Evolutionary conservation across 352 stramenopile genomes (phyloP).

Genomic region (Pythium rishiriense): DNA sequence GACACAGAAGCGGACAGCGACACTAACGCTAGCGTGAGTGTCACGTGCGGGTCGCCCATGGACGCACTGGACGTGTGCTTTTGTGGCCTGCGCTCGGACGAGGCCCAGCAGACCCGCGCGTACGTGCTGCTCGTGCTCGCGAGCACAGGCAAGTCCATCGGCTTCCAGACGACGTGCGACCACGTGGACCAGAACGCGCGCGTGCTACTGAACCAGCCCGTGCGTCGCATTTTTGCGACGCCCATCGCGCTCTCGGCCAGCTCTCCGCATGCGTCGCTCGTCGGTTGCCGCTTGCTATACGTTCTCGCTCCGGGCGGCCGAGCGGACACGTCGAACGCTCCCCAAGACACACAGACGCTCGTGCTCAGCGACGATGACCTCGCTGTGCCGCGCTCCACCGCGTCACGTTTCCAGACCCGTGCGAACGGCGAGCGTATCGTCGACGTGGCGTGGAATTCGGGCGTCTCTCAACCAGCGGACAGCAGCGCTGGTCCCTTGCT

Average conservation of each 20-base stretch:
- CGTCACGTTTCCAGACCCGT: conserved; percentile 31
- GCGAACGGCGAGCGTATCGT: conserved; percentile 45
- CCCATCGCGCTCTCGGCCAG: conserved; percentile 37
- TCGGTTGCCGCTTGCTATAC: conserved; percentile 52
- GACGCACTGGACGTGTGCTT: conserved; percentile 69
- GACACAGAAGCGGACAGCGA: conserved; percentile 8
- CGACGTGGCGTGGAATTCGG: conserved; percentile 52
- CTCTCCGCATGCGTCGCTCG: conserved; percentile 31
- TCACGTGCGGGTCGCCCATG: conserved; percentile 39
- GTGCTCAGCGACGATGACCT: conserved; percentile 57
- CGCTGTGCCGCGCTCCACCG: conserved; percentile 24
- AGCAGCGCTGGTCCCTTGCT: conserved; percentile 19
- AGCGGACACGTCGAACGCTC: background rate
- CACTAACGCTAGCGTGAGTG: conserved; percentile 7
- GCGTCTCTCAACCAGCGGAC: background rate
- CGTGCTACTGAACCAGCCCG: conserved; percentile 40
- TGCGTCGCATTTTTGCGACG: conserved; percentile 57
- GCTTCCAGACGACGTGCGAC: conserved; percentile 44
- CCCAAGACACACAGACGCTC: conserved; percentile 30
- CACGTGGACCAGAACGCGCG: conserved; percentile 32
- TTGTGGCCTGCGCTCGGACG: conserved; percentile 28
- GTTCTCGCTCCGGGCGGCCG: conserved; percentile 9
- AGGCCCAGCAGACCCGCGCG: conserved; percentile 11
- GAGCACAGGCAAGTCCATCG: conserved; percentile 49
- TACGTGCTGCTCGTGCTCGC: conserved; percentile 60